These are phyloP conservation scores for Penicillium desertorum DNA, from an alignment of 495 filamentous ascomycete species.

Conservation along the genomic window DNA sequence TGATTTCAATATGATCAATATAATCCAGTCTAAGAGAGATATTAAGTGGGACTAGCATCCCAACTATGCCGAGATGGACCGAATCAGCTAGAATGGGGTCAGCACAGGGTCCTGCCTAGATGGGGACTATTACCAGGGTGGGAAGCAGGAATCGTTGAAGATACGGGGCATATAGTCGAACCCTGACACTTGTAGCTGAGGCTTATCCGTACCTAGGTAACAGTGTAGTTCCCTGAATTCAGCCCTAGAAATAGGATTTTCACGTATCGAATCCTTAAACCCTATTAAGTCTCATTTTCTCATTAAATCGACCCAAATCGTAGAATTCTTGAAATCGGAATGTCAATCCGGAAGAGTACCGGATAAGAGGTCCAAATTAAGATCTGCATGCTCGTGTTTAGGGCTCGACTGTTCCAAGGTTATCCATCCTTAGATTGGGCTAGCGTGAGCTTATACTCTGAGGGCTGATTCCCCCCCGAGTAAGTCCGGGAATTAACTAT, in stretches of 20 bases:
- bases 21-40: background rate
- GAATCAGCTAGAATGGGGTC: background rate
- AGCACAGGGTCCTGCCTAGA: background rate
- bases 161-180: background rate
- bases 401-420: background rate
- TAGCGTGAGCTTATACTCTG: conserved; percentile 1
- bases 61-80: conserved; percentile 7
- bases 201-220: background rate
- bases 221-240: background rate
- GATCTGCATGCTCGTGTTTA: conserved; percentile 20
- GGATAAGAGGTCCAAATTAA: conserved; percentile 18
- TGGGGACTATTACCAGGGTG: background rate
- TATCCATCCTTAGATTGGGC: background rate
- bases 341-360: conserved; percentile 12
- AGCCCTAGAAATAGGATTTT: background rate
- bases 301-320: background rate
- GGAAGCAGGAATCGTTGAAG: background rate
- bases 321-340: background rate
- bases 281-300: background rate
- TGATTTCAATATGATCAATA: background rate
- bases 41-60: conserved; percentile 11
- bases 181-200: background rate
- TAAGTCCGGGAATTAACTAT: conserved; percentile 7
- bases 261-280: background rate
- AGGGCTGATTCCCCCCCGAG: background rate